Conservation (phyloP, 2,329 filamentous ascomycete species). For the Aspergillus fischeri region DNA sequence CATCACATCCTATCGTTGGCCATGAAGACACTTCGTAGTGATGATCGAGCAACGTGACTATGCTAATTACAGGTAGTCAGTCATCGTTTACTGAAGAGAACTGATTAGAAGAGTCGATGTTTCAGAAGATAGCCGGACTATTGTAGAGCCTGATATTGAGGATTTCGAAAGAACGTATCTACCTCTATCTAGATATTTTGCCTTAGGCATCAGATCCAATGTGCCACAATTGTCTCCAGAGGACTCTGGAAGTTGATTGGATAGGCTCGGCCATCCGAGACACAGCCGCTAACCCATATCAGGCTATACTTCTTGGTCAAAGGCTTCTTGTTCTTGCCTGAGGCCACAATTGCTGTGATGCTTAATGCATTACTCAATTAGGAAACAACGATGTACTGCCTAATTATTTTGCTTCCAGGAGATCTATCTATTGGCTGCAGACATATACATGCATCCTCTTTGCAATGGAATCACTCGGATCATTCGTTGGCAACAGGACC, state of each 20-base stretch:
- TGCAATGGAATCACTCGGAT: no score
- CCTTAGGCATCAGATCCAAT: neutral
- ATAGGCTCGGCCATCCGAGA: neutral
- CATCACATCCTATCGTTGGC: slow-evolving; percentile 1
- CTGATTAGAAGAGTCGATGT: neutral
- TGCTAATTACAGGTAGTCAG: neutral
- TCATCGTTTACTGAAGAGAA: neutral
- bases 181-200: neutral
- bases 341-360: neutral
- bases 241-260: neutral
- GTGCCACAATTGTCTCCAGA: neutral
- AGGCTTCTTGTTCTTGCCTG: neutral
- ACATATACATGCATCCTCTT: neutral
- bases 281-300: neutral
- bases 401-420: neutral
- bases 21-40: neutral
- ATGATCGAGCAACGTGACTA: neutral
- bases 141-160: no score
- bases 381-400: neutral
- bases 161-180: no score
- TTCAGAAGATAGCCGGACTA: neutral
- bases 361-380: neutral
- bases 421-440: neutral
- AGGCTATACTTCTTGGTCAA: neutral
- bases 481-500: neutral